These are phyloP conservation scores for Lasiodiplodia citricola DNA, from an alignment of 2,329 filamentous ascomycete genomes.

Conservation along the genomic window DNA sequence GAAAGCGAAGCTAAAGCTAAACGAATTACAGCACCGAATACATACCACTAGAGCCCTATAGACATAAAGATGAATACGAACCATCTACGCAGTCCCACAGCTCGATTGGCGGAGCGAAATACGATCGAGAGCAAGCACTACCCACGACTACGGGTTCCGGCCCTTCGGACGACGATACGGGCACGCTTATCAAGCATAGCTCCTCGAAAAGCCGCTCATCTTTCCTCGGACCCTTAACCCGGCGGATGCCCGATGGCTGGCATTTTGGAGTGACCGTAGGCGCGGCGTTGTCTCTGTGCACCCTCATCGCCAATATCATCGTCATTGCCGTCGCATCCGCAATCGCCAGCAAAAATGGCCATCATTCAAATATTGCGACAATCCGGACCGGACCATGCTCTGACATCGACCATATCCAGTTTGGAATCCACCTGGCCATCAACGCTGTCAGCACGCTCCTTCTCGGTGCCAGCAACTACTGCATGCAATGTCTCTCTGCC, in stretches of 20 bases:
- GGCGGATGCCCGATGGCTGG: not conserved
- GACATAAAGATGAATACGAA: too few species aligned
- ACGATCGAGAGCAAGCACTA: too few species aligned
- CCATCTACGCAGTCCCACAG: too few species aligned
- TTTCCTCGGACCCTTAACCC: not conserved
- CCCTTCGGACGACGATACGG: too few species aligned
- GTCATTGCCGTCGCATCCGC: not conserved
- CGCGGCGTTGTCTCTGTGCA: not conserved
- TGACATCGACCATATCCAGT: too few species aligned
- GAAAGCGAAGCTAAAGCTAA: too few species aligned
- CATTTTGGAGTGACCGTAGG: not conserved
- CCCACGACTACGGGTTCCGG: too few species aligned
- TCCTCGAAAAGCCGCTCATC: not conserved
- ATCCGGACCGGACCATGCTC: not conserved
- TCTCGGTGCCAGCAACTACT: slow-evolving; percentile 11
- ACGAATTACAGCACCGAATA: too few species aligned
- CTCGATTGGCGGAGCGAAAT: too few species aligned
- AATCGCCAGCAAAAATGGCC: not conserved
- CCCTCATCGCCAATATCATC: not conserved
- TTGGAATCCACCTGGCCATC: slow-evolving; percentile 46
- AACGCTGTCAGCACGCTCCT: slow-evolving; percentile 15
- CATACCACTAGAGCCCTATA: too few species aligned
- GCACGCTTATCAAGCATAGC: not conserved
- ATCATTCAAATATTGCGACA: not conserved
- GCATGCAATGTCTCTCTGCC: slow-evolving; percentile 9